Percentiles rank a stretch among this genome's conserved stretches.
Evolutionary conservation across 2,329 filamentous ascomycete species (phyloP).

Genomic region (Incumbomyces delicatus): DNA sequence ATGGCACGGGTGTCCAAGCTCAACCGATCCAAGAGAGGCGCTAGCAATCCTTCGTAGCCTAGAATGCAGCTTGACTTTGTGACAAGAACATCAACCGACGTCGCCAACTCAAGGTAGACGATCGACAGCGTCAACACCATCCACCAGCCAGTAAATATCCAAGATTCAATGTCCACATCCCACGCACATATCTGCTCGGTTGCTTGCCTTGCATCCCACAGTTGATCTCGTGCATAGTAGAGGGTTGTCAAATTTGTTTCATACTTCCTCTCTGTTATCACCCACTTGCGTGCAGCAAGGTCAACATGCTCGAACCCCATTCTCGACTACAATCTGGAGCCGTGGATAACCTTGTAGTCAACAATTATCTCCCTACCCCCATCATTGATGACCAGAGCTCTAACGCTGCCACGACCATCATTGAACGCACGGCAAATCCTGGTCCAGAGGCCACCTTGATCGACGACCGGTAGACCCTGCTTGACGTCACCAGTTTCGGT

Average conservation of each 20-base stretch:
- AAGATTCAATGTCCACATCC: neutral
- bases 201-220: neutral
- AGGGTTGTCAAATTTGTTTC: neutral
- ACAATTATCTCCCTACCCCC: conserved; percentile 88
- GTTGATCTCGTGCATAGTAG: neutral
- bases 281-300: conserved; percentile 4
- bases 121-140: neutral
- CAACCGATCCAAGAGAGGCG: neutral
- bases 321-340: conserved; percentile 49
- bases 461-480: conserved; percentile 86
- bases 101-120: neutral
- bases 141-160: neutral
- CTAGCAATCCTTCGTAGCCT: neutral
- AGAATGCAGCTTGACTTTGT: neutral
- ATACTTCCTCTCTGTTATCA: conserved; percentile 1
- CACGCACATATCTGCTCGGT: neutral
- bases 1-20: neutral
- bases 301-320: neutral
- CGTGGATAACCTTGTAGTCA: conserved; percentile 97
- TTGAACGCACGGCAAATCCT: conserved; percentile 78
- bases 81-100: neutral
- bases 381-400: conserved; percentile 92
- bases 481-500: conserved; percentile 98
- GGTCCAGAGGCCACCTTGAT: conserved; percentile 80
- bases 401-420: conserved; percentile 84